phyloP scores from a whole-genome alignment of 257 asterid genomes.

The Paulownia fortunei region DNA sequence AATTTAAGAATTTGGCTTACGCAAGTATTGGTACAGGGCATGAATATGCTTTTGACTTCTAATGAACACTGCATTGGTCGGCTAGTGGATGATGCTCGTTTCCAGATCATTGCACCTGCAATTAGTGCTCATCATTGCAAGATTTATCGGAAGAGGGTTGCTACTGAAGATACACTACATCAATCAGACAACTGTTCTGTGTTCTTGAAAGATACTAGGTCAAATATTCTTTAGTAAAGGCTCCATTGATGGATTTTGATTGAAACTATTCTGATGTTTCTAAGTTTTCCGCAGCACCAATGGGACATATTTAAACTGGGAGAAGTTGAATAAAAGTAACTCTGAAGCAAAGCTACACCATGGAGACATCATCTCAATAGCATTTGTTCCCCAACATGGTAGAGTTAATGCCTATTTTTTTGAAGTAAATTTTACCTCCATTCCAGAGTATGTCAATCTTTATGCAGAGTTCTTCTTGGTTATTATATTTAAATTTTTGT shows the following conservation, averaged over 20 bases:
- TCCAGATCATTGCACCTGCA: slow-evolving; percentile 80
- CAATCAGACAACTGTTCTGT: slow-evolving; percentile 48
- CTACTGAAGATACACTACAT: slow-evolving; percentile 46
- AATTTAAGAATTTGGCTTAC: slow-evolving; percentile 27
- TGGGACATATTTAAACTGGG: slow-evolving; percentile 93
- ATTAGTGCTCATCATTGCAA: slow-evolving; percentile 89
- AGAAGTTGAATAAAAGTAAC: slow-evolving; percentile 72
- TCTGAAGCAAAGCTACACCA: slow-evolving; percentile 72
- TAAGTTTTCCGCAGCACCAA: slow-evolving; percentile 74
- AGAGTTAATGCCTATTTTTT: slow-evolving; percentile 35
- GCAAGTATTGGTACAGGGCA: slow-evolving; percentile 57
- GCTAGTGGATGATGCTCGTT: slow-evolving; percentile 66
- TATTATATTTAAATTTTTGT: neutral
- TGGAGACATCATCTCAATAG: slow-evolving; percentile 92
- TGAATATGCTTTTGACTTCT: slow-evolving; percentile 79
- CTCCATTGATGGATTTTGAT: slow-evolving; percentile 26
- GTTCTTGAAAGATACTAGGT: slow-evolving; percentile 94
- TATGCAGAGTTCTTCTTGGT: neutral
- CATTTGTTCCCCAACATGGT: slow-evolving; percentile 91
- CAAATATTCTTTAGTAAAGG: slow-evolving; percentile 19
- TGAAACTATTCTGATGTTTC: slow-evolving; percentile 41
- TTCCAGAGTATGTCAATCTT: neutral
- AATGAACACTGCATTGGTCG: slow-evolving; percentile 91
- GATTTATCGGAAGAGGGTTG: slow-evolving; percentile 66
- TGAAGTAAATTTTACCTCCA: neutral